Evolutionary conservation across 2,329 filamentous ascomycete species (phyloP).

Genomic region (Biscogniauxia marginata): DNA sequence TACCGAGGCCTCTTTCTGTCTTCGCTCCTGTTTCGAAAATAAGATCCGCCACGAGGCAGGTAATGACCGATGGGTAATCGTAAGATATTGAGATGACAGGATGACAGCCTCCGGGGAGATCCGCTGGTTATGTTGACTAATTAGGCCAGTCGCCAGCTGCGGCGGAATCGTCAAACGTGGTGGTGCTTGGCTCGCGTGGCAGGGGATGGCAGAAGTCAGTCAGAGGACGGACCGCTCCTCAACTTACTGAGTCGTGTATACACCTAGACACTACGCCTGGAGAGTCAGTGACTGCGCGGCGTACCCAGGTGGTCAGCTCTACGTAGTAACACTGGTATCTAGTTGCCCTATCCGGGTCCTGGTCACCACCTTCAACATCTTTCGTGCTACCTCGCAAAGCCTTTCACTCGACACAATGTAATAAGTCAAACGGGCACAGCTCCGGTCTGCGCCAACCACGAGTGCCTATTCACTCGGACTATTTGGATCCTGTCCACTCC

Average conservation of each 20-base stretch:
- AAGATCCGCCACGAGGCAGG: neutral
- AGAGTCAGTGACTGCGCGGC: neutral
- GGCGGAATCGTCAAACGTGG: neutral
- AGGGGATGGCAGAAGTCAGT: neutral
- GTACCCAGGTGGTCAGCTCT: neutral
- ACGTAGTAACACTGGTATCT: neutral
- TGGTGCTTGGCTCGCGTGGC: neutral
- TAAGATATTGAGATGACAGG: neutral
- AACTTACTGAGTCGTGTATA: neutral
- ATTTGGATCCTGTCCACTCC: neutral
- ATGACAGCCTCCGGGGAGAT: neutral
- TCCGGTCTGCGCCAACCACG: neutral
- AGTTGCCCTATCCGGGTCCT: neutral
- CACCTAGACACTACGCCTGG: neutral
- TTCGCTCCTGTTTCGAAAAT: neutral
- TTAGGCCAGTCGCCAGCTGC: neutral
- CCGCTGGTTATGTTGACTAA: neutral
- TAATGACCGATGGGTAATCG: neutral
- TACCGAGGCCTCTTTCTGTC: neutral
- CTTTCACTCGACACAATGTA: neutral
- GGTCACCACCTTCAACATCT: neutral
- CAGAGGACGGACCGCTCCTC: neutral
- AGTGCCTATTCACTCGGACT: neutral
- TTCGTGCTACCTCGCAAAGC: neutral
- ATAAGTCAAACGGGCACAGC: neutral